These are phyloP conservation scores for Trametes elegans DNA, from an alignment of 768 basidiomycete species.

Conservation along the genomic window DNA sequence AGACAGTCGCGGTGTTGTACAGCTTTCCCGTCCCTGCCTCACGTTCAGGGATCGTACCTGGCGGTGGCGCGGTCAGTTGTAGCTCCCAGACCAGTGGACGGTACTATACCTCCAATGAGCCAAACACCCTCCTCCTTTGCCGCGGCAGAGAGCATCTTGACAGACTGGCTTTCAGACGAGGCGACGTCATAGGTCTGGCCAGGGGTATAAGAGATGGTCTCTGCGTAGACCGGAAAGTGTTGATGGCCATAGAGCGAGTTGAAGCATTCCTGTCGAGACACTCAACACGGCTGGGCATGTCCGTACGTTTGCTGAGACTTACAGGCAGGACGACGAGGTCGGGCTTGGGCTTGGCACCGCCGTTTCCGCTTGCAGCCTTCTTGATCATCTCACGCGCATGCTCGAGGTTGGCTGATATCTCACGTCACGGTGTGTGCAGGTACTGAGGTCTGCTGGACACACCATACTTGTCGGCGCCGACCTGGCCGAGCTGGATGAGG, in stretches of 20 bases:
- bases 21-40: slow-evolving; percentile 61
- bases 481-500: slow-evolving; percentile 83
- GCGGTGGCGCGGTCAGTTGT: no score
- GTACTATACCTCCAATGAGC: slow-evolving; percentile 82
- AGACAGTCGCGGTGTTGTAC: slow-evolving; percentile 93
- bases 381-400: slow-evolving; percentile 81
- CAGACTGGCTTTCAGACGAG: slow-evolving; percentile 64
- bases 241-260: slow-evolving; percentile 81
- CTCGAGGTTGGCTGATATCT: slow-evolving; percentile 56
- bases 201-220: slow-evolving; percentile 63
- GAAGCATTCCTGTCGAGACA: slow-evolving; percentile 69
- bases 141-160: slow-evolving; percentile 75
- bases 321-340: slow-evolving; percentile 86
- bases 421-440: no score
- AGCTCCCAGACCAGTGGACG: no score
- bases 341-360: slow-evolving; percentile 50
- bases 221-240: slow-evolving; percentile 83
- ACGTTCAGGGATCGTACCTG: slow-evolving; percentile 92
- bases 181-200: slow-evolving; percentile 57
- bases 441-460: neutral
- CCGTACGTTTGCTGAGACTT: slow-evolving; percentile 25
- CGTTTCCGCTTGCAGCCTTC: slow-evolving; percentile 53
- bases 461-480: slow-evolving; percentile 62
- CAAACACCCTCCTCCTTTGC: slow-evolving; percentile 80
- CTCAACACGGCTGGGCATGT: neutral